Evolutionary conservation across 495 filamentous ascomycete species (phyloP), one percentile per base, ranked within the genome.

Genomic region (Penicillium lividum): DNA sequence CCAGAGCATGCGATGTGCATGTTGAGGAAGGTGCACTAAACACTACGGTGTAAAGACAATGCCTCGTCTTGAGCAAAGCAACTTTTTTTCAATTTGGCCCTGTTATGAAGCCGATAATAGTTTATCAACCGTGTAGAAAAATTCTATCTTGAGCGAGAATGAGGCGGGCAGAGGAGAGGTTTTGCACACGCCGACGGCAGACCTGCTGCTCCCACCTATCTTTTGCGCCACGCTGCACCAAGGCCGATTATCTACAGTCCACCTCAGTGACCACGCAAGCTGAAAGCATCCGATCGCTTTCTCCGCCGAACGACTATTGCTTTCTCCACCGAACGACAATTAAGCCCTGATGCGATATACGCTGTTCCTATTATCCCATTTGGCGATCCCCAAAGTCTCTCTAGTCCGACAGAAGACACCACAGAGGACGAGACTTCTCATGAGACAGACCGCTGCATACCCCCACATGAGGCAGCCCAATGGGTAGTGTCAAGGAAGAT

Each of bases 1-100:
- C 40, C 40, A 43, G 40, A 43, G 40, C 40, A 43, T 43, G 40
- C 40, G 40, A 43, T 43, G 40, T 43, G 40, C 16, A 43, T 9
- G 40, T 43, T 43, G 40, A 43, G 40, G 40, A 43, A 43, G 16
- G 40, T 18, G 40, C 40, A 43, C 40, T 43, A 43, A 43, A 43
- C 11, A 10, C 16, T 10, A 43, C 40, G 40, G 40, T 43, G 40
- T 18, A 43, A 15, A 43, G 7, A 43, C 40, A 15, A 15, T 43
- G 11, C 40, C 40, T 43, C 40, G 40, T 43, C 40, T 18, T 43
- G 13, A 43, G 40, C 40, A 18, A 43, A 43, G 40, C 40, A 43
- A 43, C 40, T 33, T 33, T 33, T 43, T 15, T 15, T 43, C 13
- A 43, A 13, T 10, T 43, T 43, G 16, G 15, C 15, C 13, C n/a